Percentiles rank a stretch among this genome's conserved stretches.
phyloP scores from a whole-genome alignment of 2,329 filamentous ascomycete species.

The Sporothrix pseudoabietina region DNA sequence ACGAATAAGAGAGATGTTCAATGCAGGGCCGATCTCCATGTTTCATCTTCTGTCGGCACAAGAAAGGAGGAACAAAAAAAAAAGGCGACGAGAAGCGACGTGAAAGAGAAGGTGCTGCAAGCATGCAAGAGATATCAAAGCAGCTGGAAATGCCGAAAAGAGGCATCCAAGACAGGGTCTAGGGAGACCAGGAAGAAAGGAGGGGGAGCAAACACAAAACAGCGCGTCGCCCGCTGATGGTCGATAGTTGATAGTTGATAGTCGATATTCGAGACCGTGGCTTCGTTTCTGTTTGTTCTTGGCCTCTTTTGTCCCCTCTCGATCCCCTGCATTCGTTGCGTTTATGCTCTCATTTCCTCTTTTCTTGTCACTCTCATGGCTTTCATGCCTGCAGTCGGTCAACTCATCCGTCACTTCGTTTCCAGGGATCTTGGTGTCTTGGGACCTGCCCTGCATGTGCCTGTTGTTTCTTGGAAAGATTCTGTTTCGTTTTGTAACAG shows the following conservation, averaged over 20 bases:
- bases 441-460: constrained; percentile 13
- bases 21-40: constrained; percentile 17
- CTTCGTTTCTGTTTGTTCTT: constrained; percentile 11
- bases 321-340: not conserved
- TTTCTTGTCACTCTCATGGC: not conserved
- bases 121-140: no score
- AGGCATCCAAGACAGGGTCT: constrained; percentile 12
- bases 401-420: not conserved
- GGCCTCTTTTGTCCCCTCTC: not conserved
- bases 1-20: not conserved
- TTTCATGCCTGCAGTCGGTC: not conserved
- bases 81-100: not conserved
- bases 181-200: not conserved
- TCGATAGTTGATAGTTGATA: not conserved
- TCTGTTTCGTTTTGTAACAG: constrained; percentile 12
- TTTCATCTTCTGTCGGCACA: constrained; percentile 21
- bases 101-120: not conserved
- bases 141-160: constrained; percentile 15
- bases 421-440: not conserved
- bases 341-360: not conserved
- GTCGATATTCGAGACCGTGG: not conserved
- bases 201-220: not conserved
- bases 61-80: not conserved
- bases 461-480: not conserved
- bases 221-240: constrained; percentile 9